Evolutionary conservation across 768 basidiomycete genomes (phyloP).

Genomic region (Favolaschia claudopus): DNA sequence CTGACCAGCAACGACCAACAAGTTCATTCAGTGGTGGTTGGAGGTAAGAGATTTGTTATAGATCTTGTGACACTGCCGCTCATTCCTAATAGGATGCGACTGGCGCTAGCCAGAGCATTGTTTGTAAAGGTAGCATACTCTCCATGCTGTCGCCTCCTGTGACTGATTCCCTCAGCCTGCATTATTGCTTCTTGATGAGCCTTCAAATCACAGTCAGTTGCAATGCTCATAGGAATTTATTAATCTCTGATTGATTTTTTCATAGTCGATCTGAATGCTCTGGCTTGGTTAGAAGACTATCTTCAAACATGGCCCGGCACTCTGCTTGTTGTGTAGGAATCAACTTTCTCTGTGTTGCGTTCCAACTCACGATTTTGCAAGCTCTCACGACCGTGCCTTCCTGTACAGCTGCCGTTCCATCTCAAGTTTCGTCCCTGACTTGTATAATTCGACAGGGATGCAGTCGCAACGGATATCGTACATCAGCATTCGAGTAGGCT

Average conservation of each 20-base stretch:
- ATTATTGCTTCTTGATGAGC: constrained; percentile 87
- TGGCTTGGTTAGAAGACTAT: constrained; percentile 98
- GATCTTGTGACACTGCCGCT: not conserved
- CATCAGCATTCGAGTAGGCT: constrained; percentile 92
- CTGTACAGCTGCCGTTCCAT: constrained; percentile 55
- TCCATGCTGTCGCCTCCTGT: not conserved
- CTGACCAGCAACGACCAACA: constrained; percentile 85
- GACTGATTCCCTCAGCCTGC: constrained; percentile 55
- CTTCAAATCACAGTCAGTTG: constrained; percentile 91
- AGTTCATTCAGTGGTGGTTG: constrained; percentile 96
- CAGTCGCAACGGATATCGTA: constrained; percentile 98
- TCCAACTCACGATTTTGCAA: constrained; percentile 37
- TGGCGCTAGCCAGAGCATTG: constrained; percentile 92
- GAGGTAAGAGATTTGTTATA: constrained; percentile 58
- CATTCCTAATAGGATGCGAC: constrained; percentile 77
- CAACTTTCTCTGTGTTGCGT: not conserved
- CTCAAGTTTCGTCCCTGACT: not conserved
- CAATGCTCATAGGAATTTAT: not conserved
- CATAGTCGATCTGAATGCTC: constrained; percentile 90
- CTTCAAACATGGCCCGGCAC: constrained; percentile 95
- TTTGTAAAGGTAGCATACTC: constrained; percentile 81
- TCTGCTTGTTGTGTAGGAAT: constrained; percentile 86
- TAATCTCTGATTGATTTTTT: not conserved
- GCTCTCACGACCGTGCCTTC: constrained; percentile 98
- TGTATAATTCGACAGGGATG: constrained; percentile 69